phyloP scores from a whole-genome alignment of 306 rosid species.

The Quercus berberidifolia region DNA sequence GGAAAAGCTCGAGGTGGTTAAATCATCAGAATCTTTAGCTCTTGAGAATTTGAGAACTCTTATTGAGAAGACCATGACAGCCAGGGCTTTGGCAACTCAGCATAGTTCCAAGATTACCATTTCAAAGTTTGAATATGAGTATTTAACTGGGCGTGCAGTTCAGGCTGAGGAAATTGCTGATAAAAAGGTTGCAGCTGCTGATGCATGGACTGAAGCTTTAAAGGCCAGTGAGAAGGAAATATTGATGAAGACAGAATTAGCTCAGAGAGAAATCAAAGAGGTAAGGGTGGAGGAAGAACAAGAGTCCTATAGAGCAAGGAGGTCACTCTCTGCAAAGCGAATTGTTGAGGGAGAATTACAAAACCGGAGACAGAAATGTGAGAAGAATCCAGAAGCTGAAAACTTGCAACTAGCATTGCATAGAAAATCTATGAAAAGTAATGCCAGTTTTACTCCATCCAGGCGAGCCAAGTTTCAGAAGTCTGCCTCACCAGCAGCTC shows the following conservation, averaged over 20 bases:
- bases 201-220: conserved; percentile 87
- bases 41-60: conserved; percentile 61
- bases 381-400: conserved; percentile 34
- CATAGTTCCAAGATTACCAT: conserved; percentile 61
- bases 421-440: conserved; percentile 45
- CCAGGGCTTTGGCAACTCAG: conserved; percentile 49
- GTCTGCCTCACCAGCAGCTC: conserved; percentile 52
- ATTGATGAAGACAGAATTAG: conserved; percentile 45
- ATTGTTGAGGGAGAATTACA: conserved; percentile 41
- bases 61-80: conserved; percentile 48
- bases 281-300: conserved; percentile 40
- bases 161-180: conserved; percentile 78
- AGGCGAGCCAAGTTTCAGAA: conserved; percentile 42
- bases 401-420: conserved; percentile 28
- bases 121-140: conserved; percentile 77
- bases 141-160: conserved; percentile 64
- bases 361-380: conserved; percentile 40
- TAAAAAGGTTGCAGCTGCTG: conserved; percentile 75
- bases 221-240: conserved; percentile 88
- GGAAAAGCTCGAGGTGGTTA: conserved; percentile 67
- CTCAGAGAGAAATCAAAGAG: conserved; percentile 54
- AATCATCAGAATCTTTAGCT: conserved; percentile 54
- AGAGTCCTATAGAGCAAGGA: conserved; percentile 31
- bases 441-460: conserved; percentile 39
- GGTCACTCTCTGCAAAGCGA: conserved; percentile 33